These are phyloP conservation scores for Pseudonitzschia delicatissima DNA, from an alignment of 108 stramenopile genomes.

Conservation along the genomic window DNA sequence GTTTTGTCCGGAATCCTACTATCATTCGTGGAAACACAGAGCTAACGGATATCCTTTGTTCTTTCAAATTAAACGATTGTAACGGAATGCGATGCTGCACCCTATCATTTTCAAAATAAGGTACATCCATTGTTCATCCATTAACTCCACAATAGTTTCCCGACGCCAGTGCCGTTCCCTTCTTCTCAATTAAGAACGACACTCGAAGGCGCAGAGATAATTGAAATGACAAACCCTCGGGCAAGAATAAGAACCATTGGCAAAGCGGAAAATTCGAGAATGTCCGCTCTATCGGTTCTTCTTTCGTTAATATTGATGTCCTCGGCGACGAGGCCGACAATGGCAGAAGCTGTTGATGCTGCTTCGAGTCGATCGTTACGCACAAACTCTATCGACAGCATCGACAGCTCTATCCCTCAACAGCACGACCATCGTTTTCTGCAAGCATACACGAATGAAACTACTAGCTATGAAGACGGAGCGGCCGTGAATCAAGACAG, in stretches of 20 bases:
- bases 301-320: background rate
- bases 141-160: background rate
- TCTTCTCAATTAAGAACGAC: background rate
- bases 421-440: background rate
- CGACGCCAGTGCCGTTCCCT: background rate
- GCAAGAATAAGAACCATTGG: background rate
- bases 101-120: background rate
- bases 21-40: too few relatives aligned
- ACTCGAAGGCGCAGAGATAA: background rate
- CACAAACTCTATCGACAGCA: background rate
- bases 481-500: slow-evolving; percentile 33
- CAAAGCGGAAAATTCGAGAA: background rate
- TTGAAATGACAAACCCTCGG: background rate
- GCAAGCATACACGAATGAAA: slow-evolving; percentile 4
- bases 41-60: too few relatives aligned
- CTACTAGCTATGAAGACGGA: slow-evolving; percentile 1
- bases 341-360: background rate
- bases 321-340: background rate
- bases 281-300: background rate
- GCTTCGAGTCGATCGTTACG: background rate
- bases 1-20: too few relatives aligned
- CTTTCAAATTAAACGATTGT: too few relatives aligned
- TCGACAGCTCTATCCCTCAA: background rate
- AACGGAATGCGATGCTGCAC: background rate
- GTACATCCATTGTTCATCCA: background rate